Percentiles rank a stretch among this genome's conserved stretches.
Conservation (phyloP, 768 basidiomycete species). For the Hemileccinum impolitum region DNA sequence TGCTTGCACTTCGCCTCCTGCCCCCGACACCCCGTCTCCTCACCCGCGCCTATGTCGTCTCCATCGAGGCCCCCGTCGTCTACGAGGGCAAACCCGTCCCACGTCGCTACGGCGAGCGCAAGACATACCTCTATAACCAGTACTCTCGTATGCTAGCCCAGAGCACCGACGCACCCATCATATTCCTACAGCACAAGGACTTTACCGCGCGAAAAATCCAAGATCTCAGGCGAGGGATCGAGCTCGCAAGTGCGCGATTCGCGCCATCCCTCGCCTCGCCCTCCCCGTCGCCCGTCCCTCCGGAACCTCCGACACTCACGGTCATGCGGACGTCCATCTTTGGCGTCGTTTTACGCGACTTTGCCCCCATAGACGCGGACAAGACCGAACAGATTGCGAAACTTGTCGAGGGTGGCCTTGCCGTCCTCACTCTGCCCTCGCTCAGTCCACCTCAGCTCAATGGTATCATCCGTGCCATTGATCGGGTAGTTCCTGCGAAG, state of each 20-base stretch:
- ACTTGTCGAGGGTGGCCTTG: constrained; percentile 57
- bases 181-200: constrained; percentile 77
- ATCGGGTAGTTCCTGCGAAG: constrained; percentile 61
- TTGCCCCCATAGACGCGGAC: constrained; percentile 45
- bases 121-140: constrained; percentile 76
- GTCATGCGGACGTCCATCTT: constrained; percentile 77
- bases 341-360: constrained; percentile 70
- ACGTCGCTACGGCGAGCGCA: constrained; percentile 75
- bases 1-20: constrained; percentile 12
- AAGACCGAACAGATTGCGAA: constrained; percentile 52
- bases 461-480: constrained; percentile 63
- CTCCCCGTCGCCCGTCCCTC: constrained; percentile 33
- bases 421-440: constrained; percentile 59
- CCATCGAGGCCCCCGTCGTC: constrained; percentile 47
- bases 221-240: constrained; percentile 66
- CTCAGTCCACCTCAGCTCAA: constrained; percentile 72
- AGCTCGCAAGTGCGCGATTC: constrained; percentile 47
- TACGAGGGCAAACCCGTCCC: constrained; percentile 53
- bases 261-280: constrained; percentile 13
- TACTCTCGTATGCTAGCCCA: constrained; percentile 69
- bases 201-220: constrained; percentile 67
- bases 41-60: constrained; percentile 53
- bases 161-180: constrained; percentile 55
- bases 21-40: constrained; percentile 12
- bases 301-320: constrained; percentile 51